A percentile compares a stretch with the other conserved stretches of the same genome.
phyloP scores from a whole-genome alignment of 495 filamentous ascomycete species.

The Aspergillus bertholletiae region DNA sequence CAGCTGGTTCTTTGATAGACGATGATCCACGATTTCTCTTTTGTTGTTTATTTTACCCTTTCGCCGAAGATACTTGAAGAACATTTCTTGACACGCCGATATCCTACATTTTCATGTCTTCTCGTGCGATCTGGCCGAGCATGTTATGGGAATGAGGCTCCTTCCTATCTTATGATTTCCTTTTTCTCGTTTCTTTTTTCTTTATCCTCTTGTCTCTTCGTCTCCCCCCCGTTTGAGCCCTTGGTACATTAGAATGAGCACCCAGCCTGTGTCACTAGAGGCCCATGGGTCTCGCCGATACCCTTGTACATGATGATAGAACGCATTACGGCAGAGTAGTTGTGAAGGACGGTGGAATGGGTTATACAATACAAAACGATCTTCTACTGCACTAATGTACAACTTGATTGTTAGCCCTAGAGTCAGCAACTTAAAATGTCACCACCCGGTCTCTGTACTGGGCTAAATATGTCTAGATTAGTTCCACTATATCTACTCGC shows the following conservation, averaged over 20 bases:
- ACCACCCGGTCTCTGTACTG: no score
- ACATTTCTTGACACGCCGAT: constrained; percentile 5
- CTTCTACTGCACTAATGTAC: background rate
- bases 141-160: constrained; percentile 5
- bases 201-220: constrained; percentile 1
- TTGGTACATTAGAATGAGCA: constrained; percentile 9
- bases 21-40: constrained; percentile 35
- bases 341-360: background rate
- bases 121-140: constrained; percentile 1
- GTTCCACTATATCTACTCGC: no score
- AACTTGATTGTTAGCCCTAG: no score
- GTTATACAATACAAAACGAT: background rate
- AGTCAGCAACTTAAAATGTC: no score
- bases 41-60: constrained; percentile 23
- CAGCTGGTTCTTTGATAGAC: constrained; percentile 51
- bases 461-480: no score
- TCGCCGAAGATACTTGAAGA: constrained; percentile 17
- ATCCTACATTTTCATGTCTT: constrained; percentile 2
- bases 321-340: background rate
- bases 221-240: background rate
- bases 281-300: constrained; percentile 14
- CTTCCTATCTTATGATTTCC: constrained; percentile 2
- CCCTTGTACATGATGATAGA: constrained; percentile 17
- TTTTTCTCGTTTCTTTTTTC: constrained; percentile 5
- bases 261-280: constrained; percentile 3